Evolutionary conservation across 768 basidiomycete genomes (phyloP).

Genomic region (Boletus pseudopeckii): DNA sequence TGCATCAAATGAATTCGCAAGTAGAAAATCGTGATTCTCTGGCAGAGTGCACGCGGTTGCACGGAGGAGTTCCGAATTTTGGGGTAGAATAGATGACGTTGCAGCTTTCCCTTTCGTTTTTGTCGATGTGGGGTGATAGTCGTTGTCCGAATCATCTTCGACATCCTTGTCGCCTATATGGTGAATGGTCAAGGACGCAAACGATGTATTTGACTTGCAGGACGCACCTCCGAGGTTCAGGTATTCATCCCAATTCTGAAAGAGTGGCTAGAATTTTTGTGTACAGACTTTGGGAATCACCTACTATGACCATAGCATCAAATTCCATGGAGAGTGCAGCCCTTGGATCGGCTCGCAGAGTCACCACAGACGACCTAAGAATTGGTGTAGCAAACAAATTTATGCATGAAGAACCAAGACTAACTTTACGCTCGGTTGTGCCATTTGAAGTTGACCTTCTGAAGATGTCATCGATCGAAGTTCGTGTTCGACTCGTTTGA

Average conservation of each 20-base stretch:
- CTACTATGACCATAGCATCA: conserved; percentile 61
- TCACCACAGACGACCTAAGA: conserved; percentile 48
- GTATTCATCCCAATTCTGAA: conserved; percentile 63
- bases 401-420: conserved; percentile 11
- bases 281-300: conserved; percentile 18
- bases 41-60: conserved; percentile 61
- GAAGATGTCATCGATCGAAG: conserved; percentile 43
- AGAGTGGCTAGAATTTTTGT: not conserved
- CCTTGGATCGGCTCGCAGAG: conserved; percentile 49
- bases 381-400: not conserved
- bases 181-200: not conserved
- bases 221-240: conserved; percentile 45
- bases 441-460: conserved; percentile 65
- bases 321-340: conserved; percentile 53
- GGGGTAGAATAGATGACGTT: conserved; percentile 21
- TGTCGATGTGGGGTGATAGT: conserved; percentile 43
- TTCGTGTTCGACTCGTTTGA: conserved; percentile 78
- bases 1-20: conserved; percentile 62
- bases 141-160: conserved; percentile 42
- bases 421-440: conserved; percentile 62
- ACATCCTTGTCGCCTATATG: conserved; percentile 7
- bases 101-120: conserved; percentile 29
- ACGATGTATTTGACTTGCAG: not conserved
- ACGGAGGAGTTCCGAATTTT: conserved; percentile 43
- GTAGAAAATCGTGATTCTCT: conserved; percentile 65